Base-by-base conservation (phyloP, 2,329 filamentous ascomycete genomes). In the Aspergillus vadensis region DNA sequence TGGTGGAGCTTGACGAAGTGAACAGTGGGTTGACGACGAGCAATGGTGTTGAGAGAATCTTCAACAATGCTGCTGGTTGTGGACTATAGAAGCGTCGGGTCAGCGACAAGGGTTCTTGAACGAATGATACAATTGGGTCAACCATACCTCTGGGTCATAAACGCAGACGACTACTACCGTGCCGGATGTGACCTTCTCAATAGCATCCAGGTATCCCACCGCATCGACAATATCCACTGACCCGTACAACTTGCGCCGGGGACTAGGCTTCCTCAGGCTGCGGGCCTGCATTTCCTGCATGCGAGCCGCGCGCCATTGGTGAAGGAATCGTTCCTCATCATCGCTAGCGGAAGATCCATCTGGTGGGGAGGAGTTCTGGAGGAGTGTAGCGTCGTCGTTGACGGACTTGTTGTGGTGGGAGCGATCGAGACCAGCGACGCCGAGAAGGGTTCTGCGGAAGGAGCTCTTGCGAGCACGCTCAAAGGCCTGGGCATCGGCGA, bases 91-190 rank as follows among this genome's bases (percentile, higher is more conserved):
- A 97, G 53, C 12, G 50, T 25, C 32, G 8, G 38, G 41, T 63
- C 47, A 66, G 59, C 36, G 32, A 47, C 27, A 9, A 12, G n/a
- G 12, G 27, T 43, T 19, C 10, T 19, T 10, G 21, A 2, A 2
- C 43, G 9, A 23, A 8, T 27, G 8, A 15, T 15, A 9, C 12
- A 23, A 43, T 9, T 27, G 54, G 5, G 9, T 15, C 6, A 56
- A 54, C 78, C 87, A 74, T 85, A 96, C 92, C 82, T 90, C 85
- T 63, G 91, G 85, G 72, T 97, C 92, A 76, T 92, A 95, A 66
- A 99, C 92, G 78, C 94, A 96, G 27, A 99, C 95, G 2, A 97
- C 90, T 2, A 98, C 93, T 3, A 90, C 85, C 0, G 91, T 94
- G 50, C 94, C 91, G 51, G 88, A 79, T 41, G 87, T 83, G 4